A percentile compares a stretch with the other conserved stretches of the same genome.
These are phyloP conservation scores for Neofusicoccum parvum DNA, from an alignment of 2,329 filamentous ascomycete genomes.

Conservation along the genomic window DNA sequence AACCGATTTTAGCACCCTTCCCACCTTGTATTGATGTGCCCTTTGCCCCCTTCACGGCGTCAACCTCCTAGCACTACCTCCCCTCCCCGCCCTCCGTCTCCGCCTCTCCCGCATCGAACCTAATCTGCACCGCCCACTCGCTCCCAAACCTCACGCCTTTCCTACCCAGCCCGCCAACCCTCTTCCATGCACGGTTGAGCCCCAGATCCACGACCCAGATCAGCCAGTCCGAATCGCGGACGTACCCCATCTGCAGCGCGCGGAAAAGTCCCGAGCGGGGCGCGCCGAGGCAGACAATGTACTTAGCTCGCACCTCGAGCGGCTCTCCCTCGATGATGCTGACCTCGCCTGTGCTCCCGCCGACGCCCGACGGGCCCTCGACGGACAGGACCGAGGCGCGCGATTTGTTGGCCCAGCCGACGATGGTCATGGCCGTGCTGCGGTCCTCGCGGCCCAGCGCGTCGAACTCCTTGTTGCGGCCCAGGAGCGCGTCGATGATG, in stretches of 20 bases:
- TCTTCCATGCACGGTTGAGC: constrained; percentile 81
- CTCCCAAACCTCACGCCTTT: constrained; percentile 87
- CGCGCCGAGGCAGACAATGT: constrained; percentile 81
- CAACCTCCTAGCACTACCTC: not conserved
- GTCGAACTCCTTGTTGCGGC: constrained; percentile 84
- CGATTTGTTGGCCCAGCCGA: constrained; percentile 90
- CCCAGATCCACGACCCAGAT: constrained; percentile 87
- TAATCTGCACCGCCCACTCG: constrained; percentile 78
- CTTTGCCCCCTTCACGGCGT: no score
- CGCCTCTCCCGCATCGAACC: constrained; percentile 32
- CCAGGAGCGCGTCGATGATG: constrained; percentile 86
- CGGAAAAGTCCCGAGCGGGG: constrained; percentile 84
- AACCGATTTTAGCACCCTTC: not conserved
- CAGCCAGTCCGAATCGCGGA: constrained; percentile 64
- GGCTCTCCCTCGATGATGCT: constrained; percentile 70
- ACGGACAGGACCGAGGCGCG: constrained; percentile 81
- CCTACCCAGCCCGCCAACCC: constrained; percentile 77
- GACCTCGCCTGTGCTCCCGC: constrained; percentile 64
- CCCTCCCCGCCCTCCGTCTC: constrained; percentile 1
- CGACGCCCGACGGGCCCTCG: constrained; percentile 88
- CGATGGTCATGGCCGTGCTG: constrained; percentile 81
- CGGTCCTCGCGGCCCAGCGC: constrained; percentile 82
- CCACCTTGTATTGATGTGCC: not conserved
- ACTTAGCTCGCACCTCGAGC: constrained; percentile 78
- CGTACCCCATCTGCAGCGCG: constrained; percentile 66